Evolutionary conservation across 148 eudicot genomes (phyloP).

Genomic region (Pouteria glomerata): DNA sequence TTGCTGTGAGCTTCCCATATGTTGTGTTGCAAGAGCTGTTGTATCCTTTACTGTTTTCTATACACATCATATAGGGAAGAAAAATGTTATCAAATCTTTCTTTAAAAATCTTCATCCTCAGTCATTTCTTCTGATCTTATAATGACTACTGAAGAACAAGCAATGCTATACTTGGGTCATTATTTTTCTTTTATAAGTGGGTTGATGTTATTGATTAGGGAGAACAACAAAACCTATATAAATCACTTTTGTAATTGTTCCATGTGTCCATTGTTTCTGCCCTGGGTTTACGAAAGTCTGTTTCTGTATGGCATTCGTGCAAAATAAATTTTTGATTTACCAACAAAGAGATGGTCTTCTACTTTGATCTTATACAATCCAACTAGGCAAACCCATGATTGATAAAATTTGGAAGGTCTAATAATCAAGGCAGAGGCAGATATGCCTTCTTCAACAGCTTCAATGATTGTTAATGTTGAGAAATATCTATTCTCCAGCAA

Average conservation of each 20-base stretch:
- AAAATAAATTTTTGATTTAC: background rate
- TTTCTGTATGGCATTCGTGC: background rate
- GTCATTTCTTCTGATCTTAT: background rate
- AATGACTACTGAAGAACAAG: background rate
- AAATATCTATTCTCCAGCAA: slow-evolving; percentile 33
- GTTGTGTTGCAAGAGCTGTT: background rate
- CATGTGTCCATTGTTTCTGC: background rate
- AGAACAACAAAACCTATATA: background rate
- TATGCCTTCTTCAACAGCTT: background rate
- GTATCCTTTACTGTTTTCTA: background rate
- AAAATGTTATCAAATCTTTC: background rate
- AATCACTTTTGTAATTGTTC: background rate
- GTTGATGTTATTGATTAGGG: background rate
- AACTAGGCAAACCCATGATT: background rate
- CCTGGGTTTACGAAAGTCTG: background rate
- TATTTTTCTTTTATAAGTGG: background rate
- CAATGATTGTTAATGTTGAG: slow-evolving; percentile 10
- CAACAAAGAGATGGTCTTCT: background rate
- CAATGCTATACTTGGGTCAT: background rate
- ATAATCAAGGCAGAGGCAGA: background rate
- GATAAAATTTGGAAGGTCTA: background rate
- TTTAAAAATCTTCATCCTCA: slow-evolving; percentile 2
- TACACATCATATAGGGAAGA: background rate
- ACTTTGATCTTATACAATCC: background rate
- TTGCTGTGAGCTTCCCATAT: background rate